These are phyloP conservation scores for Prosopis cineraria DNA, from an alignment of 306 rosid species.

Conservation along the genomic window DNA sequence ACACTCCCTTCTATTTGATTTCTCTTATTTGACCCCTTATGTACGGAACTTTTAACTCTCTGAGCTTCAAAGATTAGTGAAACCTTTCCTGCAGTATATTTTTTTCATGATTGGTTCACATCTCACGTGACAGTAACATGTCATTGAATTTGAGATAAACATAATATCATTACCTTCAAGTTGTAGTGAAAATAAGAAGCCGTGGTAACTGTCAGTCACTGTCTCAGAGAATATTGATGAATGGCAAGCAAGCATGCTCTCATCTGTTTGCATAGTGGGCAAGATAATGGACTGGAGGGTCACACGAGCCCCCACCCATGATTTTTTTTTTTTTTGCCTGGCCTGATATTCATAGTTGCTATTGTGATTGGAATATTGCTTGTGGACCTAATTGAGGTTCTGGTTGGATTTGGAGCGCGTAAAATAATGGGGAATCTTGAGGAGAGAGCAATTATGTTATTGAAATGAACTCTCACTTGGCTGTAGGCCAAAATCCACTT, in stretches of 20 bases:
- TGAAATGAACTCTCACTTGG: constrained; percentile 34
- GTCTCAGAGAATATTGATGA: constrained; percentile 18
- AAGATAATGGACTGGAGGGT: constrained; percentile 23
- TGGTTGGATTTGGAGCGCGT: neutral
- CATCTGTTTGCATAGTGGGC: neutral
- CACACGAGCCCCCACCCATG: neutral
- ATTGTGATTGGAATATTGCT: constrained; percentile 26
- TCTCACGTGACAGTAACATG: neutral
- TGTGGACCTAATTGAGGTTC: constrained; percentile 34
- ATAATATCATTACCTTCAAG: neutral
- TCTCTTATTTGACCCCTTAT: neutral
- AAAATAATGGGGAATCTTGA: constrained; percentile 29
- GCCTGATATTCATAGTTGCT: constrained; percentile 30
- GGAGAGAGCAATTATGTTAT: neutral
- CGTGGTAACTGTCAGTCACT: neutral
- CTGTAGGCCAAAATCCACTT: constrained; percentile 28
- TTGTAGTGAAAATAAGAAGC: neutral
- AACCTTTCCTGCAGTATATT: neutral
- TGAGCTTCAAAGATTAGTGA: neutral
- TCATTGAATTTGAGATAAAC: neutral
- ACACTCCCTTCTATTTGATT: neutral
- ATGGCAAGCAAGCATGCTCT: constrained; percentile 1
- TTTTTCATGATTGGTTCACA: neutral
- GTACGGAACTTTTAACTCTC: neutral
- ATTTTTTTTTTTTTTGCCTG: neutral